Evolutionary conservation across 1,139 yeast species (phyloP).

Genomic region (Saccharomycopsis phalli): DNA sequence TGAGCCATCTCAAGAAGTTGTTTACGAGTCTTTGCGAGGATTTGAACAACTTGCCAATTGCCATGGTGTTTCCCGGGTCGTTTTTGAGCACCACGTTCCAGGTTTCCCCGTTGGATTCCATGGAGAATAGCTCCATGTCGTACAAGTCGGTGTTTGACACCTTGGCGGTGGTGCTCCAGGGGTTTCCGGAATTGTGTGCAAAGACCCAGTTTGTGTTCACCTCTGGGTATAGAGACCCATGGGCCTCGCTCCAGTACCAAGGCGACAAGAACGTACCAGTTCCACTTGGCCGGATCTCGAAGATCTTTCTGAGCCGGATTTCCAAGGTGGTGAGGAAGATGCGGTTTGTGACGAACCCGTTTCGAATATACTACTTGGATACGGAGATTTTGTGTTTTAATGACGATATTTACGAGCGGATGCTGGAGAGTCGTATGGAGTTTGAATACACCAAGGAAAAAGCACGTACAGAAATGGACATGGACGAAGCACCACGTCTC

Average conservation of each 20-base stretch:
- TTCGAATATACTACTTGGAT: conserved; percentile 64
- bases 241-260: conserved; percentile 67
- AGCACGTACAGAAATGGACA: background rate
- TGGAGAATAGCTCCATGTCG: conserved; percentile 32
- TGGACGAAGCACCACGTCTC: no score
- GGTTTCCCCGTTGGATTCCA: conserved; percentile 36
- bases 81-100: conserved; percentile 59
- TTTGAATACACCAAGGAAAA: conserved; percentile 26
- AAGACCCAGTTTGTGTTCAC: conserved; percentile 52
- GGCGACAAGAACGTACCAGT: conserved; percentile 55
- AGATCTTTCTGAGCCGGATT: conserved; percentile 58
- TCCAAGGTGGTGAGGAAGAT: conserved; percentile 56
- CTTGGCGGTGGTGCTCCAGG: conserved; percentile 47
- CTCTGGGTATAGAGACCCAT: conserved; percentile 91
- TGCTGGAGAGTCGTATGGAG: conserved; percentile 59
- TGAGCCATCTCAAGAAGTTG: conserved; percentile 56
- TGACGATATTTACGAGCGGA: conserved; percentile 62
- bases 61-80: conserved; percentile 58
- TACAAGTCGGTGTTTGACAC: conserved; percentile 72
- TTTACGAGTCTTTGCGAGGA: conserved; percentile 42
- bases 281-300: conserved; percentile 70
- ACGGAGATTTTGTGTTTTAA: conserved; percentile 73
- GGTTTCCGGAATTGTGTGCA: conserved; percentile 36
- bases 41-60: conserved; percentile 41
- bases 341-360: conserved; percentile 72